These are phyloP conservation scores for Fusarium nisikadoi DNA, from an alignment of 2,329 filamentous ascomycete species.

Conservation along the genomic window DNA sequence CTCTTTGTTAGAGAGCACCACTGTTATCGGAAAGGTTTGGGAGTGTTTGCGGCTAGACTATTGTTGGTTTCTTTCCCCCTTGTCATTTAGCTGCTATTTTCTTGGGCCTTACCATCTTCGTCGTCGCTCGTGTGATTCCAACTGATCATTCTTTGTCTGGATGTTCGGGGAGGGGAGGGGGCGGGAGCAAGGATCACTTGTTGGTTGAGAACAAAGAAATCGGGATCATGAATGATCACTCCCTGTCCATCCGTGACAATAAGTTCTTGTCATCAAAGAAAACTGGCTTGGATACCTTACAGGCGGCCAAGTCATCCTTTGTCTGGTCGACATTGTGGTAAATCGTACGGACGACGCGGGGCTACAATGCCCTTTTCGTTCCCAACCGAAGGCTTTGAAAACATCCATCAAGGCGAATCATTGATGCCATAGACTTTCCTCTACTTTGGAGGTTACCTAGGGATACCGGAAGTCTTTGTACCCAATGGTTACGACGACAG, in stretches of 20 bases:
- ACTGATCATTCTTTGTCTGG: background rate
- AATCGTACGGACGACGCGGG: no score
- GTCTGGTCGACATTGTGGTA: background rate
- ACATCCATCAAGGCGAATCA: rapidly evolving
- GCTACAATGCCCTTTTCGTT: background rate
- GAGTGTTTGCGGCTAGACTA: background rate
- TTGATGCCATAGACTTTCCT: background rate
- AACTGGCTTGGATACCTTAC: background rate
- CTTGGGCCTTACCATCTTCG: background rate
- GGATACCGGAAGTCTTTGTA: background rate
- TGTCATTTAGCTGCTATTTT: background rate
- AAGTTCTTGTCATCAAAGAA: no score
- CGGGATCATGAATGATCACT: background rate
- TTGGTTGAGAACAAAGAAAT: background rate
- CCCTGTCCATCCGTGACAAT: background rate
- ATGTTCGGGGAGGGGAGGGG: background rate
- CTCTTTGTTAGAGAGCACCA: background rate
- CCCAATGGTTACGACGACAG: background rate
- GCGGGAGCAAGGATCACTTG: background rate
- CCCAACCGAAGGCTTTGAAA: rapidly evolving
- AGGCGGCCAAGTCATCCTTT: rapidly evolving
- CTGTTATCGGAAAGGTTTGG: background rate
- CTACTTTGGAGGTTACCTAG: background rate
- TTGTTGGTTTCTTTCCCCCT: background rate
- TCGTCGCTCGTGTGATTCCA: background rate